Conservation (phyloP, 768 basidiomycete genomes). For the Pisolithus microcarpus region DNA sequence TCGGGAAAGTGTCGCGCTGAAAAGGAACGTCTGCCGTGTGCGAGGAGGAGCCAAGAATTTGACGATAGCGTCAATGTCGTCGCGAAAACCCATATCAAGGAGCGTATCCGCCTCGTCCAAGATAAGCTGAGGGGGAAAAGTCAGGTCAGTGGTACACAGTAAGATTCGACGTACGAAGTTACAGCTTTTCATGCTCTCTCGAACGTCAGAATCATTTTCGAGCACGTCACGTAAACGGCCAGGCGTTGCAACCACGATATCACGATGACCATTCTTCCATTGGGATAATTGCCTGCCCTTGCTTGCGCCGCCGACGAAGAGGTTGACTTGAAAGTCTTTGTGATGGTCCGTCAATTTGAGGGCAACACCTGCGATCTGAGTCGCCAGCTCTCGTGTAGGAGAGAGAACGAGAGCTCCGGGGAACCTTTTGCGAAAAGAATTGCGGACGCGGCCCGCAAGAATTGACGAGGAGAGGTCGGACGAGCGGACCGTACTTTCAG, state of each 20-base stretch:
- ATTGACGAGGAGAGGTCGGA: conserved; percentile 33
- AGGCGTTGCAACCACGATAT: conserved; percentile 88
- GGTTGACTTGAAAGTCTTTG: conserved; percentile 55
- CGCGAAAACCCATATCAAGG: conserved; percentile 87
- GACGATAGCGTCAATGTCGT: conserved; percentile 73
- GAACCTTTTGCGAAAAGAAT: conserved; percentile 35
- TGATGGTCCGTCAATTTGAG: conserved; percentile 56
- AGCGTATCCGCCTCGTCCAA: conserved; percentile 91
- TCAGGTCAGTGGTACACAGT: conserved; percentile 1
- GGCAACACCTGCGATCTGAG: conserved; percentile 85
- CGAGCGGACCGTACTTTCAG: conserved; percentile 34
- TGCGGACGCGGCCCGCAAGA: conserved; percentile 26
- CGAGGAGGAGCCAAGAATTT: conserved; percentile 52
- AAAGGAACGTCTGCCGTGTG: conserved; percentile 83
- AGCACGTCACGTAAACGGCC: conserved; percentile 77
- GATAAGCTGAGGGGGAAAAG: conserved; percentile 51
- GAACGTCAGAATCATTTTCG: conserved; percentile 48
- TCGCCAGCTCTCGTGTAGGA: conserved; percentile 85
- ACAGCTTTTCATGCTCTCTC: conserved; percentile 44
- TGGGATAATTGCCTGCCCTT: conserved; percentile 43
- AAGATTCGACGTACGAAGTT: conserved; percentile 43
- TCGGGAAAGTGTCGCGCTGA: conserved; percentile 79
- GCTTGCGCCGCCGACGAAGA: conserved; percentile 73
- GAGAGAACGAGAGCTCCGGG: conserved; percentile 78
- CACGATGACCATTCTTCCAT: conserved; percentile 64